Base-by-base conservation (phyloP, 768 basidiomycete species). In the Chalciporus pseudorubinellus region DNA sequence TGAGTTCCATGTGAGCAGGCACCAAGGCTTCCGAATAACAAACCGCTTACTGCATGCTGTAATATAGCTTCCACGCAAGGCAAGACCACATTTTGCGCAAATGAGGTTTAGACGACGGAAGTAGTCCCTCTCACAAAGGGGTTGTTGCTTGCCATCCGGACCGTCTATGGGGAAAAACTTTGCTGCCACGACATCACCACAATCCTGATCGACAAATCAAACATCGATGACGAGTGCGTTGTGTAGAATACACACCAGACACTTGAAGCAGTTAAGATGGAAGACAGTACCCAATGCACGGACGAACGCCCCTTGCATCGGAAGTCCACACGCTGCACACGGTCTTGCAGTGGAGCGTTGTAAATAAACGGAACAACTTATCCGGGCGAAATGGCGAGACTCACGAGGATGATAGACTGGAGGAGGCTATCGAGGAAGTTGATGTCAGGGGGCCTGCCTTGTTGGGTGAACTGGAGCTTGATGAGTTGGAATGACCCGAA, bases 91-190 rank as follows among this genome's bases (percentile, higher is more conserved):
- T 72, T 97, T 95, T 42, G 87, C 91, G 69, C 97, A 99, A 56
- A 99, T 94, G 62, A 99, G 81, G 71, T 93, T 93, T 48, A 99
- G 79, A 50, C 97, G 83, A 59, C 92, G 84, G 72, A 99, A 99
- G 72, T 98, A 99, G 69, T 99, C 97, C 55, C 91, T 81, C 76
- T 99, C 97, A 71, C 97, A 99, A n/a, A 99, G 80, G 24, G 97
- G 95, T 55, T 87, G 84, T 62, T 92, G 94, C 67, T 82, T 87
- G 55, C 87, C 84, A 62, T 93, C 92, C 41, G 84, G 78, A 1
- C 92, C 92, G 64, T 98, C 95, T 62, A 98, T 91, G 18, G 97
- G 95, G 71, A 99, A 99, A 76, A 99, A 99, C 70, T 98, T 99
- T 54, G 90, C 89, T 24, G 97, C 97, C 39, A 99, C 97, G 42